These are phyloP conservation scores for Pseudogymnoascus sp. DNA, from an alignment of 2,329 filamentous ascomycete species.

Conservation along the genomic window DNA sequence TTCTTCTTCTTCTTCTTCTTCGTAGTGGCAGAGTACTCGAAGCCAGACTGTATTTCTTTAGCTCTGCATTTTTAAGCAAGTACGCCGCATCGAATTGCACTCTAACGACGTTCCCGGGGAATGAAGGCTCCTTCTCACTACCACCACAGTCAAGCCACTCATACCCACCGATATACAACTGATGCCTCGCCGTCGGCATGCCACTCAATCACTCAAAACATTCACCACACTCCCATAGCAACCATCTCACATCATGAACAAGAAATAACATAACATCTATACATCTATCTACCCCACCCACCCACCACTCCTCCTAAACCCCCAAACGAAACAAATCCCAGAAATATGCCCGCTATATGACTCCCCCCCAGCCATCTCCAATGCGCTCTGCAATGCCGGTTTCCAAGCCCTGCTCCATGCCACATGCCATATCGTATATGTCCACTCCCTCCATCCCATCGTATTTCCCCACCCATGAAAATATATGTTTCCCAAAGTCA, in stretches of 20 bases:
- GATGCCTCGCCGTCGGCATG: no score
- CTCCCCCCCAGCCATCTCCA: background rate
- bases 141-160: no score
- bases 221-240: background rate
- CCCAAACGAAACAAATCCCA: background rate
- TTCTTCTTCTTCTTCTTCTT: no score
- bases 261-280: background rate
- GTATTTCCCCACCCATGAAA: background rate
- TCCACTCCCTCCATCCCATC: background rate
- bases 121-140: no score
- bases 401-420: constrained; percentile 1
- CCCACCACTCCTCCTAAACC: background rate
- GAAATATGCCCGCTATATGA: constrained; percentile 5
- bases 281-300: background rate
- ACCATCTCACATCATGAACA: background rate
- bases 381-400: constrained; percentile 1
- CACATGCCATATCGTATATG: background rate
- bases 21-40: no score
- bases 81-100: no score
- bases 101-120: no score
- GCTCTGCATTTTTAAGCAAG: no score
- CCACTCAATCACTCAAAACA: no score
- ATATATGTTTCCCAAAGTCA: background rate
- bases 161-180: no score
- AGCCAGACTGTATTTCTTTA: no score